Percentiles rank a stretch among this genome's conserved stretches.
phyloP scores from a whole-genome alignment of 2,329 filamentous ascomycete genomes.

The Fusarium tuaranense region DNA sequence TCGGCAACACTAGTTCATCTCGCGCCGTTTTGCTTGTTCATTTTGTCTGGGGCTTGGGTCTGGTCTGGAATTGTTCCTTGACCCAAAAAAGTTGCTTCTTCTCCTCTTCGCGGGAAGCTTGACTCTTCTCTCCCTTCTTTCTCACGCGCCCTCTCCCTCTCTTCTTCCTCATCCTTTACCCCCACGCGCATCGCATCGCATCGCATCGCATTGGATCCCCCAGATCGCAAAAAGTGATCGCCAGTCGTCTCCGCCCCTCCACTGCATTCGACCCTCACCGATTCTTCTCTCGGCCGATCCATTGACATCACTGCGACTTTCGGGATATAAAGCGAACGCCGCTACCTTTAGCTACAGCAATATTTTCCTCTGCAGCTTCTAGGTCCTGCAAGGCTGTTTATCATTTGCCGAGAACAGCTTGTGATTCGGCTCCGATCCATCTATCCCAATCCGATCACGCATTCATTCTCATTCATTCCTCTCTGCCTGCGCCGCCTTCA shows the following conservation, averaged over 20 bases:
- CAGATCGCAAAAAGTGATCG: conserved; percentile 24
- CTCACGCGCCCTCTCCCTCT: not conserved
- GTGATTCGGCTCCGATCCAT: not conserved
- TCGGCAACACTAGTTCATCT: conserved; percentile 40
- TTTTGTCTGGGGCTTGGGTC: conserved; percentile 30
- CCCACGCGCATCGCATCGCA: conserved; percentile 6
- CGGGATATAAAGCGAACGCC: conserved; percentile 21
- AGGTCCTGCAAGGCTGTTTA: not conserved
- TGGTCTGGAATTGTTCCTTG: conserved; percentile 22
- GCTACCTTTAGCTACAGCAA: conserved; percentile 28
- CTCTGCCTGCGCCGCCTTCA: conserved; percentile 14
- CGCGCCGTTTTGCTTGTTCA: conserved; percentile 29
- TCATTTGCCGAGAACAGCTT: conserved; percentile 15
- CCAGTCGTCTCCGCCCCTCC: conserved; percentile 32
- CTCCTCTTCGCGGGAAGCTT: conserved; percentile 16
- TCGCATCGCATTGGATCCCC: conserved; percentile 18
- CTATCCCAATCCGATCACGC: conserved; percentile 5
- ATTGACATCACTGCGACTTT: conserved; percentile 34
- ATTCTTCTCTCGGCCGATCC: conserved; percentile 34
- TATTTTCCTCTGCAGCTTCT: not conserved
- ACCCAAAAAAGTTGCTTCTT: conserved; percentile 28
- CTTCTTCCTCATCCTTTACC: not conserved
- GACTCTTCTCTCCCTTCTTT: conserved; percentile 14
- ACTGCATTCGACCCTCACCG: conserved; percentile 30
- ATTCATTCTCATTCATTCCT: not conserved